Evolutionary conservation across 257 asterid species (phyloP).

Genomic region (Echium plantagineum): DNA sequence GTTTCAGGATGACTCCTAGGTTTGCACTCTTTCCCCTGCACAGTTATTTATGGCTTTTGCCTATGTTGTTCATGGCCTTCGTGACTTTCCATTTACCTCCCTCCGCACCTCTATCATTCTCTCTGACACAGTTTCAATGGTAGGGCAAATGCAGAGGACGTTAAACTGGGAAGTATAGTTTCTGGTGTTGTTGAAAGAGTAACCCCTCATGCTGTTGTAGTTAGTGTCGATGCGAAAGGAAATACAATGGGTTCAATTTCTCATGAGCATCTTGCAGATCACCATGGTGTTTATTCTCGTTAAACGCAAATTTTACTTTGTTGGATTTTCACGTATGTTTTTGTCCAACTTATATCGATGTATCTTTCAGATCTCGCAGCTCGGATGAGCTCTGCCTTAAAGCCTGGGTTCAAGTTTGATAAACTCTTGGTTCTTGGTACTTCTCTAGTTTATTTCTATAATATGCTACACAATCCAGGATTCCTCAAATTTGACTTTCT

Average conservation of each 20-base stretch:
- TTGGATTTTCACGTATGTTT: slow-evolving; percentile 3
- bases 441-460: slow-evolving; percentile 4
- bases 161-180: slow-evolving; percentile 60
- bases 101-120: not conserved
- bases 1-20: slow-evolving; percentile 79
- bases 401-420: slow-evolving; percentile 79
- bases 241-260: slow-evolving; percentile 61
- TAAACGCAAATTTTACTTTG: slow-evolving; percentile 1
- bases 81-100: too few species aligned
- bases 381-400: slow-evolving; percentile 47
- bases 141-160: slow-evolving; percentile 45
- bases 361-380: slow-evolving; percentile 56
- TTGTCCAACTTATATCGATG: slow-evolving; percentile 9
- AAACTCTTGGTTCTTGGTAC: slow-evolving; percentile 87
- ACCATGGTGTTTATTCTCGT: slow-evolving; percentile 42
- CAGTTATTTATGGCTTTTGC: not conserved
- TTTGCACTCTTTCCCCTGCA: slow-evolving; percentile 21
- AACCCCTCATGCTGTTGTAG: slow-evolving; percentile 43
- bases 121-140: slow-evolving; percentile 2
- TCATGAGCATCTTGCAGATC: slow-evolving; percentile 82
- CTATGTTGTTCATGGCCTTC: not conserved
- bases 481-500: not conserved
- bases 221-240: slow-evolving; percentile 41
- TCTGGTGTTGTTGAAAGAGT: slow-evolving; percentile 75
- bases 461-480: not conserved